Evolutionary conservation across 805 yeast genomes (phyloP).

Genomic region (Candida takata): DNA sequence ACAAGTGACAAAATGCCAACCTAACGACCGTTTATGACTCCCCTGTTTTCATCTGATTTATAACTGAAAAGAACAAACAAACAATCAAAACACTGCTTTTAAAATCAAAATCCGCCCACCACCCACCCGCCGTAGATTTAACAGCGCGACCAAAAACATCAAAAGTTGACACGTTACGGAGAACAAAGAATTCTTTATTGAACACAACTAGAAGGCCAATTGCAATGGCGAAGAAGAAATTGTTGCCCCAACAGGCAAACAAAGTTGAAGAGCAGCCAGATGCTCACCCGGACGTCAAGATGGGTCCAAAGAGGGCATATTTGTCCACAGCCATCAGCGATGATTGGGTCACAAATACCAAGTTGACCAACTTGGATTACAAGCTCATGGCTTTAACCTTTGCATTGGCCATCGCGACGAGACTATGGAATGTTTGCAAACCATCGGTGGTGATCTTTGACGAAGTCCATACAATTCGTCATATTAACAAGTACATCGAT

Average conservation of each 20-base stretch:
- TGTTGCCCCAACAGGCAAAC: background rate
- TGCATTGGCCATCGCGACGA: slow-evolving; percentile 16
- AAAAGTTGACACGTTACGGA: slow-evolving; percentile 2
- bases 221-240: slow-evolving; percentile 12
- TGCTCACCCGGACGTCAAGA: background rate
- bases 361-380: slow-evolving; percentile 6
- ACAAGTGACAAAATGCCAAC: too few relatives aligned
- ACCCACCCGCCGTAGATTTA: too few relatives aligned
- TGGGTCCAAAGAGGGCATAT: background rate
- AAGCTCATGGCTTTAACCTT: slow-evolving; percentile 10
- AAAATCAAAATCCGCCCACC: too few relatives aligned
- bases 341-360: slow-evolving; percentile 5
- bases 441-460: slow-evolving; percentile 37
- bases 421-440: slow-evolving; percentile 14
- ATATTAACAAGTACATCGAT: slow-evolving; percentile 37
- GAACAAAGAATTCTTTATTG: background rate
- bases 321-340: background rate
- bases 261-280: slow-evolving; percentile 1
- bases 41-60: slow-evolving; percentile 1
- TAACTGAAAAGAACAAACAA: too few relatives aligned
- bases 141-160: too few relatives aligned
- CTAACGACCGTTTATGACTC: slow-evolving; percentile 3
- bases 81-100: background rate
- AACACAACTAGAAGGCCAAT: background rate
- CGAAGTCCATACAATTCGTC: slow-evolving; percentile 37